Percentiles rank a stretch among this genome's conserved stretches.
These are phyloP conservation scores for Flaveria ramosissima DNA, from an alignment of 129 eudicot species.

Conservation along the genomic window DNA sequence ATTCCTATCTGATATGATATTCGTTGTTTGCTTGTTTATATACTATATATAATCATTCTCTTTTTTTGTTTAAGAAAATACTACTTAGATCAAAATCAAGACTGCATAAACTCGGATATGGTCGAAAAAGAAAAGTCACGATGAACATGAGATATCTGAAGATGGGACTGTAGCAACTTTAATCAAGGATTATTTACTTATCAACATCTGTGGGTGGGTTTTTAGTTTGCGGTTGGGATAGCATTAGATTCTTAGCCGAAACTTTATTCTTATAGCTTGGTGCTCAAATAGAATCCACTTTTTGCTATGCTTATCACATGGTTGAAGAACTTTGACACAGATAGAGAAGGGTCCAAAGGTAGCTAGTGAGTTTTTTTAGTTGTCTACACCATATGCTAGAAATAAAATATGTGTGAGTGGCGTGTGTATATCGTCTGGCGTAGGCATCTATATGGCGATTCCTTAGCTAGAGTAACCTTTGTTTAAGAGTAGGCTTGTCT, in stretches of 20 bases:
- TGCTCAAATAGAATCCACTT: slow-evolving; percentile 42
- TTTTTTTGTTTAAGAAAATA: background rate
- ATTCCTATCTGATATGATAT: slow-evolving; percentile 67
- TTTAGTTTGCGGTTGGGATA: slow-evolving; percentile 40
- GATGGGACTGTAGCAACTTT: slow-evolving; percentile 22
- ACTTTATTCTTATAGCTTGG: slow-evolving; percentile 32
- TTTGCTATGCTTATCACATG: slow-evolving; percentile 43
- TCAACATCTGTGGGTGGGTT: slow-evolving; percentile 34
- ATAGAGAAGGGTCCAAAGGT: slow-evolving; percentile 33
- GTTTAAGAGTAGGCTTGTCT: slow-evolving; percentile 30
- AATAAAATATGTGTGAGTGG: background rate
- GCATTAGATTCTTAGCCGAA: slow-evolving; percentile 37
- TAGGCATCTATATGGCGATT: slow-evolving; percentile 18
- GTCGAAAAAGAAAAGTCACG: slow-evolving; percentile 30
- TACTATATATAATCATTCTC: slow-evolving; percentile 10
- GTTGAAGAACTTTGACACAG: slow-evolving; percentile 27
- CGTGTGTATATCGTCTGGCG: background rate
- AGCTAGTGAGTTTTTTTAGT: slow-evolving; percentile 33
- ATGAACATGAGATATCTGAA: slow-evolving; percentile 19
- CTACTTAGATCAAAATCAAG: background rate
- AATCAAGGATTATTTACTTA: slow-evolving; percentile 22
- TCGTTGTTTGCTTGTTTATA: slow-evolving; percentile 11
- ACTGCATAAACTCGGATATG: background rate
- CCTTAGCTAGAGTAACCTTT: slow-evolving; percentile 27
- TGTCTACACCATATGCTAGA: slow-evolving; percentile 23